Evolutionary conservation across 352 stramenopile species (phyloP).

Genomic region (Phytophthora sojae): DNA sequence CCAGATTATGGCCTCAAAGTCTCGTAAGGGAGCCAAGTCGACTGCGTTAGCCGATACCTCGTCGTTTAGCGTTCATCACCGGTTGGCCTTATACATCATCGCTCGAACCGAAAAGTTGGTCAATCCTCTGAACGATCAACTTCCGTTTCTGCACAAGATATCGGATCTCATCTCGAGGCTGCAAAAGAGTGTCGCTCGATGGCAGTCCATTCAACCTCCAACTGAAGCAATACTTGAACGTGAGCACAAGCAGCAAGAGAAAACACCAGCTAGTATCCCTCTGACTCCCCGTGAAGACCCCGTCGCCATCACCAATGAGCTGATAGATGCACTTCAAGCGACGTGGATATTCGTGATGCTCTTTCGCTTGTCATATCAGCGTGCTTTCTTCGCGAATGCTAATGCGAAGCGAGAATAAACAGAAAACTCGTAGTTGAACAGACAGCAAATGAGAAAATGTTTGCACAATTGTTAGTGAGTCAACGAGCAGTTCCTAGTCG

Average conservation of each 20-base stretch:
- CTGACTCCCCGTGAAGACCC: slow-evolving; percentile 30
- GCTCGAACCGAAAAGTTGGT: slow-evolving; percentile 27
- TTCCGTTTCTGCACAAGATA: slow-evolving; percentile 23
- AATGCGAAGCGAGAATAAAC: background rate
- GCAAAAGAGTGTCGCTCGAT: slow-evolving; percentile 7
- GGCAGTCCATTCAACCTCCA: slow-evolving; percentile 23
- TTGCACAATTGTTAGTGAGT: too few species aligned
- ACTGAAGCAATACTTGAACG: slow-evolving; percentile 27
- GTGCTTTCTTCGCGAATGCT: slow-evolving; percentile 44
- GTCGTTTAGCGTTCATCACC: slow-evolving; percentile 16
- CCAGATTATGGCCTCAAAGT: background rate
- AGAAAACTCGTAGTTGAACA: too few species aligned
- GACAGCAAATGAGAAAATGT: too few species aligned
- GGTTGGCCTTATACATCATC: slow-evolving; percentile 23
- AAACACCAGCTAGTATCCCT: background rate
- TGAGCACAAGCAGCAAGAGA: slow-evolving; percentile 14
- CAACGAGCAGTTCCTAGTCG: slow-evolving; percentile 26
- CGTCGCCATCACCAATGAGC: slow-evolving; percentile 1
- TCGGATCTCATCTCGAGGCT: slow-evolving; percentile 11
- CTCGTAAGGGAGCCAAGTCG: background rate
- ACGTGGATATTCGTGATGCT: slow-evolving; percentile 36
- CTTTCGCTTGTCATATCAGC: slow-evolving; percentile 46
- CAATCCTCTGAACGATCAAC: slow-evolving; percentile 31
- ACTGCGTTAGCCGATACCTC: background rate
- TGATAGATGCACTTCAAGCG: slow-evolving; percentile 26